Base-by-base conservation (phyloP, 108 stramenopile species). In the Discostella pseudostelligera region DNA sequence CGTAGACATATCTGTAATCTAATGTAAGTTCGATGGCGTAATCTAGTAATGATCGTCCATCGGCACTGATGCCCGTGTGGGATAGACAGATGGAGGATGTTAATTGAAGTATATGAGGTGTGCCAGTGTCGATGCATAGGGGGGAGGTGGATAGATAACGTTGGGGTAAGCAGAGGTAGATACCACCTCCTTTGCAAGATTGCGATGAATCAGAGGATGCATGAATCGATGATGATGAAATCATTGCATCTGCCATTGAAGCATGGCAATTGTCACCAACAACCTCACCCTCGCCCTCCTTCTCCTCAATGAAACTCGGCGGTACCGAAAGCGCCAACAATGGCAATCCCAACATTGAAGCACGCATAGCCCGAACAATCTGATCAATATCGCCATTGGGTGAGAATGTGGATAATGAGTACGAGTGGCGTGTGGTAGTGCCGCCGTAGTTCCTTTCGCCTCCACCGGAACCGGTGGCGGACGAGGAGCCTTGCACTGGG, bases 401-500 rank as follows among this genome's bases (percentile, higher is more conserved):
- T 56, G 92, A 84, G 70, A 99, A 99, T 19, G 98, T 99, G 0
- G 98, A 93, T 26, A 99, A 78, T 8, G 96, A 97, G 63, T 96
- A 99, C 57, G 86, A 87, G 57, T 96, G 92, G 14, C 95, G 85
- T 14, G 14, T 16, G 12, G 14, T 16, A 43, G 7, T n/a, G 5
- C 86, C 83, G 65, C 94, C 94, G 51, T 56, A 69, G 5, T 32
- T 32, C 3, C 5, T 32, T 5, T 20, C 14, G 22, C 59, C 59
- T 11, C 57, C 69, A 55, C 85, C 62, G 28, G 62, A 64, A 39
- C 62, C 62, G 3, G 62, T 36, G 49, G 62, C 62, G 37, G 5
- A 42, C 1, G 58, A 17, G 40, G 39, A 20, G 9, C 10, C 42
- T 4, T 8, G 39, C 21, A 59, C 11, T 1, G 58, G 20, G 40